Evolutionary conservation across 2,329 filamentous ascomycete species (phyloP), one percentile per base, ranked within the genome.

Genomic region (Verticillium zaregamsianum): DNA sequence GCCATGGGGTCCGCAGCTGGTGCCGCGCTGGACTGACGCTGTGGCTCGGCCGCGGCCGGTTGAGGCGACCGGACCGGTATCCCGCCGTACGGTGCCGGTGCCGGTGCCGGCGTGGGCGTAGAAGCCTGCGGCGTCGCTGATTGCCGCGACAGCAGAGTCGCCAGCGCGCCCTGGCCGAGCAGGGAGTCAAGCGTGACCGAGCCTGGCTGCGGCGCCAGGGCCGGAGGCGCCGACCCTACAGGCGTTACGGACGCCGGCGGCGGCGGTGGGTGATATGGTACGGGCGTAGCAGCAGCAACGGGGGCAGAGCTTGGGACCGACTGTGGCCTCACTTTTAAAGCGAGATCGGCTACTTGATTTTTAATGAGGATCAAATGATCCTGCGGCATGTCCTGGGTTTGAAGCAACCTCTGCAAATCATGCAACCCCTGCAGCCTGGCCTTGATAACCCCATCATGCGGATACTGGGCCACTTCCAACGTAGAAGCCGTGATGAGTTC

Each of bases 351-450:
- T 76, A 97, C 88, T 84, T 95, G 92, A 73, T 90, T 88, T 76
- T 90, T 91, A 76, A 97, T 90, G 74, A 90, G 86, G 76, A 90
- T 87, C 73, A 97, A 84, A 79, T 96, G 91, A 71, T 93, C 89
- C 69, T 88, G 87, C 63, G 89, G 89, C 73, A 97, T 82, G 72
- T 89, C 88, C 75, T 92, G 90, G 68, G 83, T 89, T 74, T 91
- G 87, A 72, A 97, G 80, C 67, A 94, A 86, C 68, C 83, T 87
- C 79, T 96, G 92, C 66, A 98, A 84, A 75, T 95, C 91, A 76
- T 93, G 80, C 68, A 97, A 85, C 65, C 93, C 92, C 78, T 92
- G 91, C 71, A 97, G 80, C 77, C 90, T 91, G 71, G 86, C 89
- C 73, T 92, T 89, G 72, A 92, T 83, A 76, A 87, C 86, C 76